Evolutionary conservation across 208 protist species (phyloP).

Genomic region (Borovskyia barvae): DNA sequence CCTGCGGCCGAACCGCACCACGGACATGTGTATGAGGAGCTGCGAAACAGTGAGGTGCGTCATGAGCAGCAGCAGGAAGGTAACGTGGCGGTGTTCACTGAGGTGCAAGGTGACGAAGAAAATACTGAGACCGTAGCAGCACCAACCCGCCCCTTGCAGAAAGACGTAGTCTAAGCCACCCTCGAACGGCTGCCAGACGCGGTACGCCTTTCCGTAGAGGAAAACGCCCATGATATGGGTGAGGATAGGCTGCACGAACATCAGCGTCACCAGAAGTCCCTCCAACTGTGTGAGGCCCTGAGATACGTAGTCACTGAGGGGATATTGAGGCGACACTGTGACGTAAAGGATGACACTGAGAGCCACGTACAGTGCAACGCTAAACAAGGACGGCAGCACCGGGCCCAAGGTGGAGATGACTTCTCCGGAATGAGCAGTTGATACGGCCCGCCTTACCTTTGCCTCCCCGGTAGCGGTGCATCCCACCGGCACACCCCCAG

Average conservation of each 20-base stretch:
- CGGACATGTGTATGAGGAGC: conserved; percentile 63
- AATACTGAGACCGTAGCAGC: conserved; percentile 48
- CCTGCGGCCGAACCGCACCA: conserved; percentile 46
- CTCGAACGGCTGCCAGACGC: conserved; percentile 60
- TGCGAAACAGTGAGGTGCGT: conserved; percentile 53
- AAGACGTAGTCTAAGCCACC: conserved; percentile 59
- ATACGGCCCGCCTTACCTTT: background rate
- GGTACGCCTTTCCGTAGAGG: conserved; percentile 52
- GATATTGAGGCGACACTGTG: background rate
- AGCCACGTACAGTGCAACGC: conserved; percentile 2
- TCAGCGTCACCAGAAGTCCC: conserved; percentile 31
- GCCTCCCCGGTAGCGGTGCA: no score
- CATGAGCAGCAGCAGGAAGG: conserved; percentile 45
- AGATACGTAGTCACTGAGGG: conserved; percentile 16
- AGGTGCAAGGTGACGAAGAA: conserved; percentile 65
- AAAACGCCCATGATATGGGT: conserved; percentile 68
- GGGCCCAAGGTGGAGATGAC: conserved; percentile 8
- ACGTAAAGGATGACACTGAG: conserved; percentile 20
- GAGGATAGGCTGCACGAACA: conserved; percentile 57
- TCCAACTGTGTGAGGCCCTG: conserved; percentile 16
- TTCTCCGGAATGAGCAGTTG: background rate
- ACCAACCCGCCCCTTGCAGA: conserved; percentile 59
- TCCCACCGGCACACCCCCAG: no score
- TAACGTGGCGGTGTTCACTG: conserved; percentile 31
- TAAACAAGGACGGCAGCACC: conserved; percentile 20